Evolutionary conservation across 1,284 basidiomycete species (phyloP), one percentile per base, ranked within the genome.

Genomic region (Waitea zeae): DNA sequence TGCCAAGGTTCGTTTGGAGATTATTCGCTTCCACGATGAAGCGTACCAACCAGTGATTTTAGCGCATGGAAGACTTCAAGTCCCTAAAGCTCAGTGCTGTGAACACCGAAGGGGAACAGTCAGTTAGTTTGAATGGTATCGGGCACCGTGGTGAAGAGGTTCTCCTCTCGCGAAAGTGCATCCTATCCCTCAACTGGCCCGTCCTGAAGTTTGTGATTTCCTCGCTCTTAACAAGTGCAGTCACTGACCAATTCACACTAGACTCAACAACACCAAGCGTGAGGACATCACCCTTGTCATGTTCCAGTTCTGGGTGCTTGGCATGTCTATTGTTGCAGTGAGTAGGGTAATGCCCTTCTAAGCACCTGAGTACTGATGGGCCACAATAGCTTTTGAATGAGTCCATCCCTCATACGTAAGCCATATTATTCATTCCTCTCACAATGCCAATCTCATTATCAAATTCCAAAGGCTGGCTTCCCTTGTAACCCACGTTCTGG

Each of bases 251-350:
- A 17, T 17, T 36, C 17, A 26, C 31, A n/a, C 17, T 38, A 82
- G 79, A 20, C 59, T 83, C 35, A 57, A 58, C 36, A 67, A 81
- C 47, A 80, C 77, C 14, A 69, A 79, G 46, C 72, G 81, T 17
- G 79, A 83, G 47, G 81, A 84, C 45, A 54, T 80, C 39, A 64
- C 74, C 12, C 82, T 83, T 49, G 72, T 83, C 33, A 62, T 63
- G 7, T 86, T 83, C 57, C 78, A 83, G 43, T 56, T 80, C 38
- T 84, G 81, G 81, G 69, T 82, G 1, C 56, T 84, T 15, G 78
- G 75, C 24, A 78, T 84, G 72, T 82, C 79, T 3, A 43, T 78
- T 27, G 74, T 81, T 31, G 81, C 80, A 3, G 60, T 63, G 28
- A 44, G 54, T 45, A 7, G 12, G 4, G 4, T 4, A 4, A 12